phyloP scores from a whole-genome alignment of 768 basidiomycete genomes.

The Mycena venus region DNA sequence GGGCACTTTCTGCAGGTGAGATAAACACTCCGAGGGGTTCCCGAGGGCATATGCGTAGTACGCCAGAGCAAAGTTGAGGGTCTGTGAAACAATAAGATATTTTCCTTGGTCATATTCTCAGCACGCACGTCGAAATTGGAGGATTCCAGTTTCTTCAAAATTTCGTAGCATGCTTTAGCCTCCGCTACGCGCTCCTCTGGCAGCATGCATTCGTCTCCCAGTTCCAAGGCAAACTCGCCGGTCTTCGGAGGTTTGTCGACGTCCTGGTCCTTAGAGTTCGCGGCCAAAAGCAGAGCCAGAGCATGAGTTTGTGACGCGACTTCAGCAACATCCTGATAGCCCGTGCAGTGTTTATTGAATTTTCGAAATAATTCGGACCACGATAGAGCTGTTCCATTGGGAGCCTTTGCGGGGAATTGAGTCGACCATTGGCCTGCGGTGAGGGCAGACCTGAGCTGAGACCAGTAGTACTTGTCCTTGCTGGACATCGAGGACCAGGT shows the following conservation, averaged over 20 bases:
- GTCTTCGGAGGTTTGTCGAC: conserved; percentile 59
- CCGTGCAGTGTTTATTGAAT: conserved; percentile 86
- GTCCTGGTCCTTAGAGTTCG: conserved; percentile 66
- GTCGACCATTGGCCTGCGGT: conserved; percentile 83
- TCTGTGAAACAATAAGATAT: conserved; percentile 55
- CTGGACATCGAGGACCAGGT: conserved; percentile 26
- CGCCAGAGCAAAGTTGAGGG: conserved; percentile 75
- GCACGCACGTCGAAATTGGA: conserved; percentile 71
- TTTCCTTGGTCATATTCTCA: conserved; percentile 8
- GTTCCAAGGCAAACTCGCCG: conserved; percentile 52
- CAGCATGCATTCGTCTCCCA: conserved; percentile 72
- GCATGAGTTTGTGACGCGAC: conserved; percentile 78
- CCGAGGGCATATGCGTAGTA: conserved; percentile 87
- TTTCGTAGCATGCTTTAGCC: conserved; percentile 65
- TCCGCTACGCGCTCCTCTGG: conserved; percentile 70
- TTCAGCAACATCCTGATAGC: conserved; percentile 71
- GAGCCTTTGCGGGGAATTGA: conserved; percentile 69
- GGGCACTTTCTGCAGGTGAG: conserved; percentile 67
- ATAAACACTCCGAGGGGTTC: conserved; percentile 72
- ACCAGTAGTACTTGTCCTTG: conserved; percentile 86
- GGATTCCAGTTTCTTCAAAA: conserved; percentile 62
- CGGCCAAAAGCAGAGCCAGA: conserved; percentile 68
- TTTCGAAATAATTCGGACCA: conserved; percentile 89
- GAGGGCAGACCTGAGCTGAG: conserved; percentile 77
- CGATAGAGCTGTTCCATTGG: conserved; percentile 64